Base-by-base conservation (phyloP, 768 basidiomycete genomes). In the Mycena alexandri region DNA sequence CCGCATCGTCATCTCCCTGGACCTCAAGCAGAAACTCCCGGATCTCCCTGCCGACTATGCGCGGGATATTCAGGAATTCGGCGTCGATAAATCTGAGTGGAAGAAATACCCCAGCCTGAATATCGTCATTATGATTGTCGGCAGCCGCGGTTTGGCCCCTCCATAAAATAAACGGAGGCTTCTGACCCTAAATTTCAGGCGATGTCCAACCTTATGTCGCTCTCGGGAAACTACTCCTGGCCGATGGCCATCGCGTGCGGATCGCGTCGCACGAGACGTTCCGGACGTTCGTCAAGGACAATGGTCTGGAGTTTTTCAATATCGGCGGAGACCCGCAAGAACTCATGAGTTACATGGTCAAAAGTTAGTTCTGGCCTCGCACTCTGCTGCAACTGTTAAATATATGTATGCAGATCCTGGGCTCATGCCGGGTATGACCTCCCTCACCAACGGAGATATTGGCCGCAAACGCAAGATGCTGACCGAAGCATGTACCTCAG, bases 311-410 rank as follows among this genome's bases (percentile, higher is more conserved):
- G 64, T 90, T 88, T 75, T 89, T 84, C 71, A 80, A 81, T 58
- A 85, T 89, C 36, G 89, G 90, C 12, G 90, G 89, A 1, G 82
- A 88, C 75, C 90, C 89, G 0, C 84, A 86, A 56, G 87, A 89
- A 60, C 76, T 91, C 13, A 90, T 91, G 89, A 87, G 87, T 51
- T 91, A 89, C 68, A 90, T 91, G 90, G 90, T 91, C 51, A 88
- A 87, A 75, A 91, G 89, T 89, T 66, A 69, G 83, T 71, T n/a
- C 46, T 41, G 60, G 29, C 17, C 46, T 34, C 57, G 22, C 29
- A 29, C 51, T 47, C 21, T 33, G 52, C n/a, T 41, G 21, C 22
- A 46, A 33, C 36, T 22, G 58, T 43, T 63, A 14, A 48, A 33
- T 50, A 24, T 50, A 24, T 34, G 46, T 16, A 1, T 61, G 38